A percentile compares a stretch with the other conserved stretches of the same genome.
Conservation (phyloP, 306 rosid genomes). For the Rosa chinensis region DNA sequence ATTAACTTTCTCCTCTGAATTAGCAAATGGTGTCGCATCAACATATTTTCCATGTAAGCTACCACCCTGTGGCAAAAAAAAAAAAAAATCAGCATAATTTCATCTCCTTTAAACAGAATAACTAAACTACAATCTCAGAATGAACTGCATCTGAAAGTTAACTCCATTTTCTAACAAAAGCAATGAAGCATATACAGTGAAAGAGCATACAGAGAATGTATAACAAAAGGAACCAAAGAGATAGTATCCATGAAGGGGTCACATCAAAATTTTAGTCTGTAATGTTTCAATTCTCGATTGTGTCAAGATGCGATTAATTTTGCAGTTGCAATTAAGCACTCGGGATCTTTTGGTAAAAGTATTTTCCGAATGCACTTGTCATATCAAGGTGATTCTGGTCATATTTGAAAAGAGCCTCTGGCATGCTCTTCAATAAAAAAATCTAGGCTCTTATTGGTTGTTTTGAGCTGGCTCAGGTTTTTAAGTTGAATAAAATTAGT, state of each 20-base stretch:
- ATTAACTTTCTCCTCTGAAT: constrained; percentile 46
- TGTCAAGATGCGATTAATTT: neutral
- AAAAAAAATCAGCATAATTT: constrained; percentile 19
- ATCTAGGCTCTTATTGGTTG: too few relatives aligned
- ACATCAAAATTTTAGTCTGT: neutral
- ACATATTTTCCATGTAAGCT: constrained; percentile 75
- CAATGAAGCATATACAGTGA: neutral
- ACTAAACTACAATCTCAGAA: neutral
- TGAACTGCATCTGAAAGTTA: neutral
- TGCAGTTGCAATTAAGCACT: neutral
- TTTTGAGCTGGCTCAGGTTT: neutral
- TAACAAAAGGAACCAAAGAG: neutral
- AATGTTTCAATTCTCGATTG: neutral
- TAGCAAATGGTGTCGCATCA: constrained; percentile 80
- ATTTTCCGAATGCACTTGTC: neutral
- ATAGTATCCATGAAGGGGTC: neutral
- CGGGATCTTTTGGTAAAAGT: neutral
- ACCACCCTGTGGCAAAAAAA: constrained; percentile 56
- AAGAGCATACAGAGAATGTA: neutral
- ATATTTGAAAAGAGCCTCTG: neutral
- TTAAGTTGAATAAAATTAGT: neutral
- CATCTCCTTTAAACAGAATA: neutral
- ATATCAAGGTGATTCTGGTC: neutral
- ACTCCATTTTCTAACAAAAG: neutral
- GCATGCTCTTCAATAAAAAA: too few relatives aligned